These are phyloP conservation scores for Alternaria infectoria DNA, from an alignment of 2,329 filamentous ascomycete genomes.

Conservation along the genomic window DNA sequence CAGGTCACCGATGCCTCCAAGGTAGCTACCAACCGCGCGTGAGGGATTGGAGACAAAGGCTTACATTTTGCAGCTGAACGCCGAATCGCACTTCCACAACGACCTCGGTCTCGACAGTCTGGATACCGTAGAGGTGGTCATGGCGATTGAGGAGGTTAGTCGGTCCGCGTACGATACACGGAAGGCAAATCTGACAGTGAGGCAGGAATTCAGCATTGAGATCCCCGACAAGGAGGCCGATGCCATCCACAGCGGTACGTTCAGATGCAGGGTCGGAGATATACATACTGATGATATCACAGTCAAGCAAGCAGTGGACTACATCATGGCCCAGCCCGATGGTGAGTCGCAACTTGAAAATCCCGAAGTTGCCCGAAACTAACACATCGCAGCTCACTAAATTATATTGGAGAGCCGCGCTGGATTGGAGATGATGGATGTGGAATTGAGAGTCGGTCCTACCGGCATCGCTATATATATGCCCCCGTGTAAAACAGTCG, in stretches of 20 bases:
- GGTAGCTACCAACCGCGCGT: conserved; percentile 49
- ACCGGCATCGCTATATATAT: conserved; percentile 47
- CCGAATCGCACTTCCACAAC: conserved; percentile 89
- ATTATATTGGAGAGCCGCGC: conserved; percentile 19
- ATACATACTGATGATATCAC: conserved; percentile 42
- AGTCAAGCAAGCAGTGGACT: conserved; percentile 95
- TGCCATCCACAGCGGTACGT: conserved; percentile 88
- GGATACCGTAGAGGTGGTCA: conserved; percentile 98
- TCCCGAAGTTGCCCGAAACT: conserved; percentile 13
- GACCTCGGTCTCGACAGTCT: conserved; percentile 96
- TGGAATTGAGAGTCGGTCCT: conserved; percentile 39
- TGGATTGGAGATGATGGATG: conserved; percentile 31
- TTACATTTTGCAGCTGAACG: conserved; percentile 70
- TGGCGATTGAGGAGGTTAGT: conserved; percentile 97
- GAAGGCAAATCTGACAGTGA: conserved; percentile 16
- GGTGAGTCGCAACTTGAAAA: conserved; percentile 62
- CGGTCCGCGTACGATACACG: conserved; percentile 6
- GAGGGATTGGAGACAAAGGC: conserved; percentile 6
- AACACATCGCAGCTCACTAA: conserved; percentile 44
- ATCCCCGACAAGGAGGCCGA: conserved; percentile 98
- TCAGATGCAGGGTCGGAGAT: background rate
- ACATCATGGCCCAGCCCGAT: conserved; percentile 92
- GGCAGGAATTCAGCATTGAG: conserved; percentile 85
- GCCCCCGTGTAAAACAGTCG: conserved; percentile 48
- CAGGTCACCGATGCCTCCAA: conserved; percentile 69